phyloP scores from a whole-genome alignment of 768 basidiomycete genomes.

The Scleroderma citrinum region DNA sequence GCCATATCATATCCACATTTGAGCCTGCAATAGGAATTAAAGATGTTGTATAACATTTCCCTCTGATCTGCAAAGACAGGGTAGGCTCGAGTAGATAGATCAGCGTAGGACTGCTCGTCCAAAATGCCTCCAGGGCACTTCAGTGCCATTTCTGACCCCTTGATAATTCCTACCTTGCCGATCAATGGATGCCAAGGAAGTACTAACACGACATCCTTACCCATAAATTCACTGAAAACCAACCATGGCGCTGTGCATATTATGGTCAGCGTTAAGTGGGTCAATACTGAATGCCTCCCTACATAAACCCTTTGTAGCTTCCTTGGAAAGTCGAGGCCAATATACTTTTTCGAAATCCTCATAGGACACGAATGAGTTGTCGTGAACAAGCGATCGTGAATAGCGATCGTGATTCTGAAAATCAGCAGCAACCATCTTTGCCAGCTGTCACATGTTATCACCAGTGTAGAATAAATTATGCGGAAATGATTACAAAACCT shows the following conservation, averaged over 20 bases:
- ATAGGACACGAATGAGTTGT: constrained; percentile 31
- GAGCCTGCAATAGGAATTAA: constrained; percentile 39
- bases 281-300: neutral
- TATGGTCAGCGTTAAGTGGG: neutral
- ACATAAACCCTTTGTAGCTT: constrained; percentile 45
- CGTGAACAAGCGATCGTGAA: neutral
- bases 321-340: constrained; percentile 50
- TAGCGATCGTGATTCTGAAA: neutral
- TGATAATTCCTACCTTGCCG: constrained; percentile 40
- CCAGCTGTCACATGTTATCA: neutral
- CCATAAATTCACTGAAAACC: constrained; percentile 57
- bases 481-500: constrained; percentile 11
- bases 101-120: constrained; percentile 35
- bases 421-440: constrained; percentile 6
- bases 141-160: constrained; percentile 51
- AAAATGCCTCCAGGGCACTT: constrained; percentile 30
- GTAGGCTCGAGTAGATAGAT: constrained; percentile 44
- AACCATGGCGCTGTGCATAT: constrained; percentile 43
- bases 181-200: neutral
- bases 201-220: constrained; percentile 25
- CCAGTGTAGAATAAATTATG: neutral
- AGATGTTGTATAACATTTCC: constrained; percentile 43
- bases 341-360: constrained; percentile 40
- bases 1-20: constrained; percentile 50
- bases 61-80: constrained; percentile 45